Percentiles rank a stretch among this genome's conserved stretches.
phyloP scores from a whole-genome alignment of 495 filamentous ascomycete genomes.

The Penicillium coffeae region DNA sequence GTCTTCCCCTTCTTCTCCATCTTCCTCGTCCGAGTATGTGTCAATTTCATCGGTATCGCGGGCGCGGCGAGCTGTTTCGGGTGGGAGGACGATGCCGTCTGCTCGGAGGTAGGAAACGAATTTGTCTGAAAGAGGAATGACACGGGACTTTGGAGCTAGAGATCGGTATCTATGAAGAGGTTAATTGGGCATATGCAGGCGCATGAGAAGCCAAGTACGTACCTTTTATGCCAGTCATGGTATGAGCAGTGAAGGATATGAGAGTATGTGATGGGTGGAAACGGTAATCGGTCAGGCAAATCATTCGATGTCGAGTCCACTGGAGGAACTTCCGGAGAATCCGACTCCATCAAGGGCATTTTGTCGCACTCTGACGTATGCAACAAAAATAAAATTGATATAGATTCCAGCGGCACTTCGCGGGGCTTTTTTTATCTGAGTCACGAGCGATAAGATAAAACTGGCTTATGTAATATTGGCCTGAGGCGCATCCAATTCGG shows the following conservation, averaged over 20 bases:
- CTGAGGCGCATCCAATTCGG: constrained; percentile 1
- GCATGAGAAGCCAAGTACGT: no score
- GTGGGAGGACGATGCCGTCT: constrained; percentile 86
- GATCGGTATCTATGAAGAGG: constrained; percentile 61
- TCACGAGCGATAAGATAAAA: constrained; percentile 29
- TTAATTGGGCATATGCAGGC: not conserved
- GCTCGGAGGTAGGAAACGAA: constrained; percentile 87
- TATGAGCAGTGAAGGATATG: constrained; percentile 95
- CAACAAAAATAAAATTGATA: not conserved
- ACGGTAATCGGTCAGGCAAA: constrained; percentile 52
- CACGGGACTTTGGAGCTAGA: constrained; percentile 75
- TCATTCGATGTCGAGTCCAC: constrained; percentile 15
- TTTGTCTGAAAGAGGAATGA: constrained; percentile 67
- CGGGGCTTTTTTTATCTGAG: constrained; percentile 25
- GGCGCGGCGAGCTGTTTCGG: constrained; percentile 33
- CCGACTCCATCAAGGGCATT: constrained; percentile 36
- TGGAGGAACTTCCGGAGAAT: constrained; percentile 3
- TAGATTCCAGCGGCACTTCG: constrained; percentile 5
- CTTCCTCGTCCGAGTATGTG: constrained; percentile 31
- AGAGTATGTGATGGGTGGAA: constrained; percentile 73
- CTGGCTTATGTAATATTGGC: constrained; percentile 6
- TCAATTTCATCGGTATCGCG: constrained; percentile 36
- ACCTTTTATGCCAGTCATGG: constrained; percentile 78
- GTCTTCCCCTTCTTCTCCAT: constrained; percentile 48
- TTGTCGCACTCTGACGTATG: constrained; percentile 1